Evolutionary conservation across 257 asterid species (phyloP).

Genomic region (Euphrasia confusa): DNA sequence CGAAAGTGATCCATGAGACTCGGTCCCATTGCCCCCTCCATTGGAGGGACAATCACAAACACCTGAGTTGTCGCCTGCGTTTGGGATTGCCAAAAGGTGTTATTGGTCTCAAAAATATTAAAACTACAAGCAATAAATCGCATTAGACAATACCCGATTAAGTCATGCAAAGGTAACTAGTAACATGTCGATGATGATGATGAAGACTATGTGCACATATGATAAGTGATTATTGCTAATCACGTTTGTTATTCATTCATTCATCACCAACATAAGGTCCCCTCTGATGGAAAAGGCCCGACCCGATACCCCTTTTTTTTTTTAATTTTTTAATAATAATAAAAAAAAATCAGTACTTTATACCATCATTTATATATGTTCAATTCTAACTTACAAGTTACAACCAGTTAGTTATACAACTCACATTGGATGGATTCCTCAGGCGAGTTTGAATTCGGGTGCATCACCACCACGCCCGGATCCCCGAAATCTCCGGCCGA

Average conservation of each 20-base stretch:
- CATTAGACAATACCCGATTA: no score
- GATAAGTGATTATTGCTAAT: neutral
- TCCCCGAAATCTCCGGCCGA: constrained; percentile 75
- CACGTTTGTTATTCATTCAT: constrained; percentile 2
- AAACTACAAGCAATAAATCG: neutral
- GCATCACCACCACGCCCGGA: constrained; percentile 27
- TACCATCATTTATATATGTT: neutral
- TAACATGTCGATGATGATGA: neutral
- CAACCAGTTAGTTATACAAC: neutral
- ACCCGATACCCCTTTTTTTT: neutral
- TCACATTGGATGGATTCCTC: constrained; percentile 28
- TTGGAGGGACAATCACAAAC: constrained; percentile 25
- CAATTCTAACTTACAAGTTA: neutral
- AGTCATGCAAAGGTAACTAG: neutral
- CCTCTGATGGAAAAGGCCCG: constrained; percentile 40
- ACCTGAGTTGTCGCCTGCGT: constrained; percentile 1
- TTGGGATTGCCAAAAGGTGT: constrained; percentile 21
- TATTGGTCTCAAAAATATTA: neutral
- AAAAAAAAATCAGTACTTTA: neutral
- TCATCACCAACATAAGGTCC: constrained; percentile 40
- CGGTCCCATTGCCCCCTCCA: constrained; percentile 26
- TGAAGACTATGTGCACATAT: neutral
- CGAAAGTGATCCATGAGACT: neutral
- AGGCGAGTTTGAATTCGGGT: constrained; percentile 44
- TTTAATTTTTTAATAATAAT: no score